Conservation (phyloP, 495 filamentous ascomycete species). For the Tuber magnatum region DNA sequence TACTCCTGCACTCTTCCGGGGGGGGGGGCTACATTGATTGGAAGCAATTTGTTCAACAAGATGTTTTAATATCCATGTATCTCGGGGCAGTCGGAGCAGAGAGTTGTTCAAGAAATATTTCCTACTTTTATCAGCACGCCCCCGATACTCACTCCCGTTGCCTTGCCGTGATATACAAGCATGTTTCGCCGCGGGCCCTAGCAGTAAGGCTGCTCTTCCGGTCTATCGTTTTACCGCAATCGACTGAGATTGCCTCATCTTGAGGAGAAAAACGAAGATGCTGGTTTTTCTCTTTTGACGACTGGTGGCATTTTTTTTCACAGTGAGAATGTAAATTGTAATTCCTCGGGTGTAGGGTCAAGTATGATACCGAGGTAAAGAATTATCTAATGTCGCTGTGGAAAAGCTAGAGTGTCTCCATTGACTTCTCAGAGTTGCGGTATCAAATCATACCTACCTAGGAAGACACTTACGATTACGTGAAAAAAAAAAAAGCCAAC, state of each 20-base stretch:
- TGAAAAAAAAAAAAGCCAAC: background rate
- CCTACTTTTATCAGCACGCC: background rate
- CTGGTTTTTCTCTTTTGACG: background rate
- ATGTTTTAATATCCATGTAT: background rate
- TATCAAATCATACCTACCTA: no score
- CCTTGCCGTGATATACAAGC: background rate
- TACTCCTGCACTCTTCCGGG: background rate
- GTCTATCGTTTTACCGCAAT: background rate
- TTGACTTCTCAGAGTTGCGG: no score
- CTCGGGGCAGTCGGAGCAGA: background rate
- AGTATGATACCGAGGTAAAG: background rate
- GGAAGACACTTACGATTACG: background rate
- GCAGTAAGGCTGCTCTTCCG: background rate
- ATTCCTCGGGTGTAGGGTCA: background rate
- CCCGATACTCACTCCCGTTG: no score
- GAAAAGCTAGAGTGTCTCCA: background rate
- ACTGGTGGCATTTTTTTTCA: background rate
- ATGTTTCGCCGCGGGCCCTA: background rate
- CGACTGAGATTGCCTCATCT: background rate
- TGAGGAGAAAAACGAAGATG: background rate
- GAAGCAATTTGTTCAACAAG: background rate
- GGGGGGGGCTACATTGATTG: background rate
- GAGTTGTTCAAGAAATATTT: background rate
- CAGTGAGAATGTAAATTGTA: no score
- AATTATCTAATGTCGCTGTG: background rate